A percentile compares a stretch with the other conserved stretches of the same genome.
phyloP scores from a whole-genome alignment of 345 rosid genomes.

The Lepidium africanum region DNA sequence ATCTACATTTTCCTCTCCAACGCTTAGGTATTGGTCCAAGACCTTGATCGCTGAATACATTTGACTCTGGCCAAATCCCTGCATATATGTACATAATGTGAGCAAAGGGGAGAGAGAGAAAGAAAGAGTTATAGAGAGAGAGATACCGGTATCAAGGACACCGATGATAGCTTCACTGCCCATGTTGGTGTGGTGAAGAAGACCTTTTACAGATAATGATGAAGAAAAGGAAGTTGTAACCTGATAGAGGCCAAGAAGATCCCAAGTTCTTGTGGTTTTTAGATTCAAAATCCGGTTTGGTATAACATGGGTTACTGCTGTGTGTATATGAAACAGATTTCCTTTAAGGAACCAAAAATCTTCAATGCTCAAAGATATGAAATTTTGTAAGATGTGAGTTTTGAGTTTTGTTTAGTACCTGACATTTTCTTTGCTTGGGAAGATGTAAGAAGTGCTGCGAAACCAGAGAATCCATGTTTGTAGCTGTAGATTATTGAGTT shows the following conservation, averaged over 20 bases:
- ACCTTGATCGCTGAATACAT: constrained; percentile 33
- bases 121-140: neutral
- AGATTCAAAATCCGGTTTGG: constrained; percentile 27
- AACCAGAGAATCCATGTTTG: constrained; percentile 44
- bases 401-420: constrained; percentile 19
- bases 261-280: constrained; percentile 48
- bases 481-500: constrained; percentile 46
- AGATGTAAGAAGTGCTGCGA: constrained; percentile 43
- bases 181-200: constrained; percentile 21
- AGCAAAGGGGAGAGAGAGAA: neutral
- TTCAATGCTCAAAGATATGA: neutral
- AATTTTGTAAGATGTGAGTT: neutral
- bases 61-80: constrained; percentile 35
- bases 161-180: constrained; percentile 31
- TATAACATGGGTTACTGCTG: constrained; percentile 33
- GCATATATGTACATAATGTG: neutral
- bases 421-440: constrained; percentile 34
- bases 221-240: constrained; percentile 4
- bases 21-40: constrained; percentile 39
- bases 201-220: constrained; percentile 3
- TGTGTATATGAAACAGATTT: neutral
- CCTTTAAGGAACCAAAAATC: neutral
- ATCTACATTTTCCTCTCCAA: constrained; percentile 43
- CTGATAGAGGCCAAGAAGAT: constrained; percentile 30
- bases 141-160: constrained; percentile 21